Percentiles rank a stretch among this genome's conserved stretches.
phyloP scores from a whole-genome alignment of 441 rosid species.

The Hura crepitans region DNA sequence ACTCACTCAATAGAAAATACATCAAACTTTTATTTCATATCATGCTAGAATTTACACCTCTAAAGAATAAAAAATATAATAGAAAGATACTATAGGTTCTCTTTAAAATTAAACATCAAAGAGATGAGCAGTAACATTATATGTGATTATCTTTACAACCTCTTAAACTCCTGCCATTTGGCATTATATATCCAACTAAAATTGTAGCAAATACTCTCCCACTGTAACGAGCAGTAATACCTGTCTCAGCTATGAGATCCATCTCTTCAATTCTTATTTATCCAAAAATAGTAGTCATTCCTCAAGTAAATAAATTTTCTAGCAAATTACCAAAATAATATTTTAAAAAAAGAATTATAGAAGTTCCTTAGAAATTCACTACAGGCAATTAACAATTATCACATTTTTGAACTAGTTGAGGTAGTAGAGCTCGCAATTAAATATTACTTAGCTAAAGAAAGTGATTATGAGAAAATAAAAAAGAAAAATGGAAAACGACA shows the following conservation, averaged over 20 bases:
- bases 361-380: conserved; percentile 2
- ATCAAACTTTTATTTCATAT: too few species aligned
- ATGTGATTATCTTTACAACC: too few species aligned
- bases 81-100: too few species aligned
- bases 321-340: background rate
- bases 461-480: conserved; percentile 3
- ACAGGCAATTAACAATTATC: background rate
- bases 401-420: background rate
- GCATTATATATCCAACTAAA: conserved; percentile 66
- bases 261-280: conserved; percentile 98
- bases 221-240: conserved; percentile 95
- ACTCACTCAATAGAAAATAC: too few species aligned
- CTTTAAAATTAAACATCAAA: too few species aligned
- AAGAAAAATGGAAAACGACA: conserved; percentile 14
- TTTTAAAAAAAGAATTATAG: background rate
- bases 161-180: conserved; percentile 60
- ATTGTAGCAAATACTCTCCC: conserved; percentile 75
- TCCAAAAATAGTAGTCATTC: conserved; percentile 11
- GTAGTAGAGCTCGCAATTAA: background rate
- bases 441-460: background rate
- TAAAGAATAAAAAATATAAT: too few species aligned
- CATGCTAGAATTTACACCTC: too few species aligned
- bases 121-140: too few species aligned
- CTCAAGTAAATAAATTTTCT: conserved; percentile 7
- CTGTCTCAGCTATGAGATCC: conserved; percentile 95